Evolutionary conservation across 176 grass and related monocot genomes (phyloP), one percentile per base, ranked within the genome.

Genomic region (Pontederia paniculata): DNA sequence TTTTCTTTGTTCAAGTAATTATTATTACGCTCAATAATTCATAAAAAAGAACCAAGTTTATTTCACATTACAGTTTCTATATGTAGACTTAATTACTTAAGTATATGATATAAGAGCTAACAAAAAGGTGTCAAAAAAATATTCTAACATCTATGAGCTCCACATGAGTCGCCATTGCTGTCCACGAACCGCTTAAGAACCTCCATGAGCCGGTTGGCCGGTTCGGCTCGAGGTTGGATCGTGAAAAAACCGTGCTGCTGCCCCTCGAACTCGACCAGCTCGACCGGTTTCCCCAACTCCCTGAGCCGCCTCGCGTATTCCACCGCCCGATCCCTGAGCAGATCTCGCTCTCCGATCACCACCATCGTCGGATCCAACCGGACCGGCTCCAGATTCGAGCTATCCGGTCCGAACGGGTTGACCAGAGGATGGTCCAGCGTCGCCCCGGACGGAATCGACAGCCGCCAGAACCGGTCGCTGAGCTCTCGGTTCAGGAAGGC

Each of bases 211-310:
- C 84, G 52, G 23, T 58, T 73, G 25, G 91, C 60, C 13, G 82
- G 57, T 45, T 74, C 79, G 23, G 77, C 87, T 80, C 86, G 87
- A 0, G 86, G 83, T 9, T 84, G 71, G 53, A 89, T 76, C 58
- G 86, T 97, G 76, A 87, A 97, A 82, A 97, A 97, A 0, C 86
- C 86, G 21, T 97, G 91, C 55, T 97, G 86, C 80, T 97, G 80
- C 10, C 80, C 83, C 6, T 73, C 51, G 79, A 90, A 97, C 55
- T 87, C 83, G 9, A 23, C 53, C 20, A 76, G 54, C 43, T 81
- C 83, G 45, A 97, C 82, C 9, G 86, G 74, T 74, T 90, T 97
- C 71, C 86, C 80, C 52, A 70, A 67, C 3, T 67, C 62, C 52
- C n/a, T 84, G 14, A 90, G 71, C 74, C 83, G 52, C 8, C 12